Evolutionary conservation across 169 alveolate species (phyloP).

Genomic region (Plasmodium fragile): DNA sequence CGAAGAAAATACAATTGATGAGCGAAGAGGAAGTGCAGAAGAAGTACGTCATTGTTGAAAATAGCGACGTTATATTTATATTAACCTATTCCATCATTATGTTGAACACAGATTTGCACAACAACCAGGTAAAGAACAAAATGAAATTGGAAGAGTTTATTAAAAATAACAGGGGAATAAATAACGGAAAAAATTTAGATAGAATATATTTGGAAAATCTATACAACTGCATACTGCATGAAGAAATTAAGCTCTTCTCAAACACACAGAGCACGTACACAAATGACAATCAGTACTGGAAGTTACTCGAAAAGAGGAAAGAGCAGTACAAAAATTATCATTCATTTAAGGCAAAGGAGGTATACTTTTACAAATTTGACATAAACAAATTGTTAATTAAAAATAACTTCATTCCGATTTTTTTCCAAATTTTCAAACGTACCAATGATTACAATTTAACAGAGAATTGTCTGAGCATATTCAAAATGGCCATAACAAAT

Average conservation of each 20-base stretch:
- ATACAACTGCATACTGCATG: constrained; percentile 83
- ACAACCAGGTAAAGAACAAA: constrained; percentile 90
- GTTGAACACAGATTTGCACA: constrained; percentile 94
- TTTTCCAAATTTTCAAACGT: constrained; percentile 59
- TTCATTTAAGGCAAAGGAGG: constrained; percentile 31
- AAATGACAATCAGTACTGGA: constrained; percentile 77
- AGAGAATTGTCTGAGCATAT: constrained; percentile 64
- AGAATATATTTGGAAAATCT: constrained; percentile 82
- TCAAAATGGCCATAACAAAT: constrained; percentile 64
- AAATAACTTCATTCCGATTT: constrained; percentile 65
- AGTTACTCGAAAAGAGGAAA: constrained; percentile 45
- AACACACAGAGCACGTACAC: constrained; percentile 47
- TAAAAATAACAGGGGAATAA: constrained; percentile 91
- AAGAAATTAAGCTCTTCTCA: constrained; percentile 77
- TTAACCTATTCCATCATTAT: constrained; percentile 91
- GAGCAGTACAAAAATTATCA: constrained; percentile 66
- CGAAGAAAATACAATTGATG: constrained; percentile 47
- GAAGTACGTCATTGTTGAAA: constrained; percentile 80
- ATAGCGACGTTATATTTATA: constrained; percentile 90
- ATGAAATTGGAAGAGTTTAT: constrained; percentile 91
- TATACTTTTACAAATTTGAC: constrained; percentile 38
- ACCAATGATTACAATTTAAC: constrained; percentile 44
- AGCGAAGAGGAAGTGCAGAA: constrained; percentile 75
- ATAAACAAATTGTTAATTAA: constrained; percentile 49
- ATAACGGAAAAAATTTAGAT: constrained; percentile 90